Conservation (phyloP, 75 land plant genomes). For the Sequoiadendron giganteum region DNA sequence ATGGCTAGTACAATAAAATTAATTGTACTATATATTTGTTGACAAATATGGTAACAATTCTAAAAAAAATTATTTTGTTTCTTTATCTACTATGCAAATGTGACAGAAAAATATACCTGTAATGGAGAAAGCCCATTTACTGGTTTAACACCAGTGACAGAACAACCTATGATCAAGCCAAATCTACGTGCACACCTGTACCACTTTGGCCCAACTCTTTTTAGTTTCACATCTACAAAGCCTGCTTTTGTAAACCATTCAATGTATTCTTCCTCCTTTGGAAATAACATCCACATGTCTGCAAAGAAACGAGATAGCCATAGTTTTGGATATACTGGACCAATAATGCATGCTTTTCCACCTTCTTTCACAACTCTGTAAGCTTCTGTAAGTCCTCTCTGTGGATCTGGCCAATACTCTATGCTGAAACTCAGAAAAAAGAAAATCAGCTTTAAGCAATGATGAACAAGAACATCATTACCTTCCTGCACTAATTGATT, state of each 20-base stretch:
- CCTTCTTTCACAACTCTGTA: slow-evolving; percentile 88
- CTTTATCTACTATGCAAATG: background rate
- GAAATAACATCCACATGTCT: slow-evolving; percentile 98
- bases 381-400: slow-evolving; percentile 93
- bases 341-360: slow-evolving; percentile 92
- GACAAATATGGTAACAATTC: no score
- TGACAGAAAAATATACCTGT: slow-evolving; percentile 45
- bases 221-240: slow-evolving; percentile 84
- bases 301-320: slow-evolving; percentile 97
- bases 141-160: slow-evolving; percentile 92
- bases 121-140: slow-evolving; percentile 91
- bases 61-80: no score
- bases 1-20: no score
- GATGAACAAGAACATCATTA: no score
- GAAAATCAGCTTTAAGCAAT: background rate
- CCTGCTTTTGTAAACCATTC: slow-evolving; percentile 99
- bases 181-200: slow-evolving; percentile 94
- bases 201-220: slow-evolving; percentile 98
- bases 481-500: no score
- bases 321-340: slow-evolving; percentile 92
- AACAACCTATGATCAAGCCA: slow-evolving; percentile 98
- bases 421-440: slow-evolving; percentile 52
- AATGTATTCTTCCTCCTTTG: slow-evolving; percentile 98
- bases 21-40: no score
- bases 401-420: slow-evolving; percentile 99